These are phyloP conservation scores for Globisporangium spinosum DNA, from an alignment of 352 stramenopile genomes.

Conservation along the genomic window DNA sequence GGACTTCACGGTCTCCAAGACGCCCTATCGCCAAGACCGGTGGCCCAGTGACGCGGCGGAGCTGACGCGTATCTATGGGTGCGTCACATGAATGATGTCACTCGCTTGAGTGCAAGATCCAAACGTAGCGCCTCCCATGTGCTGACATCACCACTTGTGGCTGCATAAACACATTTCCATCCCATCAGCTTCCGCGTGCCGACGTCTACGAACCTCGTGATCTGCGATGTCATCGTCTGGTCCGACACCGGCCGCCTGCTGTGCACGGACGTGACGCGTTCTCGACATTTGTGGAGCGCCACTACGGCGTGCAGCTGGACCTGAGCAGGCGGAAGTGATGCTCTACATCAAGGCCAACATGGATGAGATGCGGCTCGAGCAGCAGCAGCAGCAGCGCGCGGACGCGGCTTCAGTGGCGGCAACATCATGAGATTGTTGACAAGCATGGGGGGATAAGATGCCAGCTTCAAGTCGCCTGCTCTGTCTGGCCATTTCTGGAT, in stretches of 20 bases:
- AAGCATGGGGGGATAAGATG: neutral
- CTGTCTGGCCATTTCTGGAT: neutral
- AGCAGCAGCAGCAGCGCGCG: slow-evolving; percentile 12
- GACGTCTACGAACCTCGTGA: slow-evolving; percentile 38
- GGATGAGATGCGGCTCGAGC: slow-evolving; percentile 47
- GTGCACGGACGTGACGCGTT: slow-evolving; percentile 61
- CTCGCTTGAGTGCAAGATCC: neutral
- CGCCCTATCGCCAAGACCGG: slow-evolving; percentile 34
- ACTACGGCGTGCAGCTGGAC: slow-evolving; percentile 66
- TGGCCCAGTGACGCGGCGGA: slow-evolving; percentile 46
- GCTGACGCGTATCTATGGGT: slow-evolving; percentile 50
- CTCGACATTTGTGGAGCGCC: slow-evolving; percentile 51
- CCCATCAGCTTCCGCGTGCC: slow-evolving; percentile 30
- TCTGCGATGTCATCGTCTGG: slow-evolving; percentile 70
- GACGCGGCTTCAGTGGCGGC: neutral
- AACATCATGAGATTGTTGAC: neutral
- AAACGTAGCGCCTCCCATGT: neutral
- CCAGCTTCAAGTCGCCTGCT: neutral
- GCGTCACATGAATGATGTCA: slow-evolving; percentile 1
- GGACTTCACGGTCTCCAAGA: slow-evolving; percentile 55
- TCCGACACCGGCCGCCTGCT: slow-evolving; percentile 56
- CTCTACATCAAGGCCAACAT: slow-evolving; percentile 71
- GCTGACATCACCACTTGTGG: neutral
- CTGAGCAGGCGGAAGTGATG: slow-evolving; percentile 53
- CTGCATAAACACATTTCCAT: neutral